These are phyloP conservation scores for Aspergillus sp. DNA, from an alignment of 2,329 filamentous ascomycete genomes.

Conservation along the genomic window DNA sequence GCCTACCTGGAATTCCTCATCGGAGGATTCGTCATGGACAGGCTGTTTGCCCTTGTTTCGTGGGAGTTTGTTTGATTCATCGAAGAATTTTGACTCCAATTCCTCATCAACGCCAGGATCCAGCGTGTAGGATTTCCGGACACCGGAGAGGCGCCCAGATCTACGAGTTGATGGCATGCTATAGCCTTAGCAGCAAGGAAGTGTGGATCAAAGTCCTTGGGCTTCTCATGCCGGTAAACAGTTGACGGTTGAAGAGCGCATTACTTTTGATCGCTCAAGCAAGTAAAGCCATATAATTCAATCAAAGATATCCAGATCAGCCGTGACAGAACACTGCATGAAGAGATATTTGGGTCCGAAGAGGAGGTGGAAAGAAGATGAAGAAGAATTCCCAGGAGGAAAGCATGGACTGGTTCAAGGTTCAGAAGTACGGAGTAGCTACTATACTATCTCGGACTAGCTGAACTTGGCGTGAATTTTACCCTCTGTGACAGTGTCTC, in stretches of 20 bases:
- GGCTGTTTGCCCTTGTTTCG: constrained; percentile 23
- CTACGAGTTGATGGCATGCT: constrained; percentile 38
- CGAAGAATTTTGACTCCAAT: constrained; percentile 6
- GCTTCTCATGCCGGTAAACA: background rate
- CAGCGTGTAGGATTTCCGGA: constrained; percentile 38
- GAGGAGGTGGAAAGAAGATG: background rate
- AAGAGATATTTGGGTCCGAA: background rate
- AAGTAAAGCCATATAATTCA: background rate
- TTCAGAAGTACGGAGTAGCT: too few relatives aligned
- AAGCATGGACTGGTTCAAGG: too few relatives aligned
- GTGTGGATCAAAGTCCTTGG: background rate
- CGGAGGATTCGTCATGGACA: constrained; percentile 31
- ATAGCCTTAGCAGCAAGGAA: background rate
- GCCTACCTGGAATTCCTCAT: constrained; percentile 40
- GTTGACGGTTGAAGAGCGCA: background rate
- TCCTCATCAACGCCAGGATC: constrained; percentile 41
- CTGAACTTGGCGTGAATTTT: constrained; percentile 11
- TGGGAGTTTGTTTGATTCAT: constrained; percentile 5
- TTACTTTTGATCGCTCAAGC: background rate
- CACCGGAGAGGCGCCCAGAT: constrained; percentile 38
- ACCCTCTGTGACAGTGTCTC: background rate
- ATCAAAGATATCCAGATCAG: background rate
- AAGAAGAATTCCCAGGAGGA: background rate
- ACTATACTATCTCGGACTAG: background rate
- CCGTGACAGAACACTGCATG: background rate